These are phyloP conservation scores for Yamadazyma takamatsuzukensis DNA, from an alignment of 805 yeast species.

Conservation along the genomic window DNA sequence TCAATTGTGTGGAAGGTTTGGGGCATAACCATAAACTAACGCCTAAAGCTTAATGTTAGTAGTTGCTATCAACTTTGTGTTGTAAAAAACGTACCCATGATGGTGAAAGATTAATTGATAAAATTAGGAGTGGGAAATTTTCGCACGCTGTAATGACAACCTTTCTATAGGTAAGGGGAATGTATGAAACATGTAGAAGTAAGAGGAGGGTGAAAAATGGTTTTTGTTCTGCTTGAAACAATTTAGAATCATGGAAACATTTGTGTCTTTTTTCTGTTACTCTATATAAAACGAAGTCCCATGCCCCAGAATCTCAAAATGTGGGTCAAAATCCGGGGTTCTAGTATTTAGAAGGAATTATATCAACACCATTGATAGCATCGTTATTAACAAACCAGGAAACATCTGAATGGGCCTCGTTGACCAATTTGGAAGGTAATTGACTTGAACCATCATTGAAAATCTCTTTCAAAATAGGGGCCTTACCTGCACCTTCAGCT, in stretches of 20 bases:
- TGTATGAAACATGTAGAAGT: too few relatives aligned
- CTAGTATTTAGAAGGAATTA: slow-evolving; percentile 36
- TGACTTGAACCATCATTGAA: slow-evolving; percentile 48
- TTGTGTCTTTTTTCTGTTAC: too few relatives aligned
- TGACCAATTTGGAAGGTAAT: slow-evolving; percentile 76
- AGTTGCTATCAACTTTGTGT: background rate
- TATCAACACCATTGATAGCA: slow-evolving; percentile 65
- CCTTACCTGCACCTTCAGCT: slow-evolving; percentile 87
- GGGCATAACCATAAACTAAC: slow-evolving; percentile 77
- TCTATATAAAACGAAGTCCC: too few relatives aligned
- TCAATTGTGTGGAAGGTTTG: slow-evolving; percentile 45
- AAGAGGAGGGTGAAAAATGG: too few relatives aligned
- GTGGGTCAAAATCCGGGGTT: background rate
- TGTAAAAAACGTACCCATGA: slow-evolving; percentile 1
- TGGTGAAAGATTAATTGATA: too few relatives aligned
- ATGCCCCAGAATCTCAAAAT: background rate
- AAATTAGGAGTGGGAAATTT: too few relatives aligned
- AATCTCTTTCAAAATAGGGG: slow-evolving; percentile 64
- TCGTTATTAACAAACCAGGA: slow-evolving; percentile 80
- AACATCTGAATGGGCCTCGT: slow-evolving; percentile 53
- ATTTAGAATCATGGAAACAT: too few relatives aligned
- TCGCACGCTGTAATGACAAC: too few relatives aligned
- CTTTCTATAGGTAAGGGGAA: too few relatives aligned
- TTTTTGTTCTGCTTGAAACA: too few relatives aligned
- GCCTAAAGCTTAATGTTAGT: slow-evolving; percentile 7